phyloP scores from a whole-genome alignment of 148 eudicot species.

The Drosera capensis region DNA sequence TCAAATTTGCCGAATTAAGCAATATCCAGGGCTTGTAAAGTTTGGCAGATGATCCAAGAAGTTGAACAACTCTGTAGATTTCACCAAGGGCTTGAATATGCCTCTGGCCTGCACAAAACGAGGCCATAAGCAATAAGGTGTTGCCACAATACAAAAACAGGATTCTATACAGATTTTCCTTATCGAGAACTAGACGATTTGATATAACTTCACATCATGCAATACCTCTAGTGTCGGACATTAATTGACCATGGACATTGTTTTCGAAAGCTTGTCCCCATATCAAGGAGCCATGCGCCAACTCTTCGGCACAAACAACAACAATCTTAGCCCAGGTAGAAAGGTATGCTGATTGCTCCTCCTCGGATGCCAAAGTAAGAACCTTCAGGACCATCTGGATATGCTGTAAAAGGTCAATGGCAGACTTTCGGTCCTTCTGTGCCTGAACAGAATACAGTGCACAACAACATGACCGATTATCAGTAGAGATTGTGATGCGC shows the following conservation, averaged over 20 bases:
- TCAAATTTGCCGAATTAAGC: slow-evolving; percentile 12
- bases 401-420: slow-evolving; percentile 48
- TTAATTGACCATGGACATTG: slow-evolving; percentile 24
- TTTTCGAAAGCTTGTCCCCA: slow-evolving; percentile 49
- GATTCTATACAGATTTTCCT: too few relatives aligned
- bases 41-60: slow-evolving; percentile 47
- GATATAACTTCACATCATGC: too few relatives aligned
- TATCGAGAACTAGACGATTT: too few relatives aligned
- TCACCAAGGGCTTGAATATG: slow-evolving; percentile 57
- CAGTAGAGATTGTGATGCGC: too few relatives aligned
- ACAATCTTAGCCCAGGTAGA: slow-evolving; percentile 50
- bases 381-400: slow-evolving; percentile 24
- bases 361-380: slow-evolving; percentile 32
- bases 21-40: slow-evolving; percentile 56
- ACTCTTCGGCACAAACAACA: slow-evolving; percentile 49
- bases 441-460: slow-evolving; percentile 29
- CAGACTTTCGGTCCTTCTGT: slow-evolving; percentile 36
- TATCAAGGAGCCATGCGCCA: slow-evolving; percentile 45
- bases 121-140: neutral
- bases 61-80: slow-evolving; percentile 46
- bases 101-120: slow-evolving; percentile 38
- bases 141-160: too few relatives aligned
- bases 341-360: slow-evolving; percentile 36
- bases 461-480: neutral
- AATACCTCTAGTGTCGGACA: slow-evolving; percentile 50